These are phyloP conservation scores for Roridomyces roridus DNA, from an alignment of 768 basidiomycete species.

Conservation along the genomic window DNA sequence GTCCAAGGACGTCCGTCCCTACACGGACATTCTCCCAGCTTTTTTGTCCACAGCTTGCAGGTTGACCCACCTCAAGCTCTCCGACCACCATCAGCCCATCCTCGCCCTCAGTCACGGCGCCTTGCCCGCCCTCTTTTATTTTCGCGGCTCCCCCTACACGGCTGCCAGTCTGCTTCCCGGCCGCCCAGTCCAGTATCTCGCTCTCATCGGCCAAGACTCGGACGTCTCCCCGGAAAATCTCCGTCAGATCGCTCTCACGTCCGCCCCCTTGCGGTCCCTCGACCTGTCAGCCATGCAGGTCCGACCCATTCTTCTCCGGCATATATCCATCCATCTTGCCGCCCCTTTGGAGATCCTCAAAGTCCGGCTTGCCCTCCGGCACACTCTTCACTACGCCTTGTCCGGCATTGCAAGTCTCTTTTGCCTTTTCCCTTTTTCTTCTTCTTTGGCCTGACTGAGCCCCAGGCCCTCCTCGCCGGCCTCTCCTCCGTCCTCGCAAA, in stretches of 20 bases:
- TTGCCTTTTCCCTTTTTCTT: conserved; percentile 16
- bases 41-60: conserved; percentile 51
- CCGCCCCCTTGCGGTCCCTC: conserved; percentile 54
- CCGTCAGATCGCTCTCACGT: conserved; percentile 52
- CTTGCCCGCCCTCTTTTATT: conserved; percentile 56
- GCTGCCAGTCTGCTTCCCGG: conserved; percentile 67
- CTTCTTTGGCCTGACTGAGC: conserved; percentile 19
- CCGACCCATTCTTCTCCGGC: conserved; percentile 61
- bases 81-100: conserved; percentile 46
- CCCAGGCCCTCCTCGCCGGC: conserved; percentile 58
- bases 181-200: conserved; percentile 60
- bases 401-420: conserved; percentile 65
- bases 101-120: conserved; percentile 49
- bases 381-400: conserved; percentile 68
- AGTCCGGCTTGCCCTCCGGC: conserved; percentile 64
- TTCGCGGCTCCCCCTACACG: conserved; percentile 65
- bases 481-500: conserved; percentile 62
- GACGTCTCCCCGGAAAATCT: conserved; percentile 60
- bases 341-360: conserved; percentile 57
- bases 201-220: conserved; percentile 62
- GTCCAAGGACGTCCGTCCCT: conserved; percentile 47
- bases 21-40: conserved; percentile 42
- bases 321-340: conserved; percentile 57
- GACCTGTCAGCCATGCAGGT: conserved; percentile 67
- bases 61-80: conserved; percentile 52